These are phyloP conservation scores for Rhodomyrtus tomentosa DNA, from an alignment of 345 rosid species.

Conservation along the genomic window DNA sequence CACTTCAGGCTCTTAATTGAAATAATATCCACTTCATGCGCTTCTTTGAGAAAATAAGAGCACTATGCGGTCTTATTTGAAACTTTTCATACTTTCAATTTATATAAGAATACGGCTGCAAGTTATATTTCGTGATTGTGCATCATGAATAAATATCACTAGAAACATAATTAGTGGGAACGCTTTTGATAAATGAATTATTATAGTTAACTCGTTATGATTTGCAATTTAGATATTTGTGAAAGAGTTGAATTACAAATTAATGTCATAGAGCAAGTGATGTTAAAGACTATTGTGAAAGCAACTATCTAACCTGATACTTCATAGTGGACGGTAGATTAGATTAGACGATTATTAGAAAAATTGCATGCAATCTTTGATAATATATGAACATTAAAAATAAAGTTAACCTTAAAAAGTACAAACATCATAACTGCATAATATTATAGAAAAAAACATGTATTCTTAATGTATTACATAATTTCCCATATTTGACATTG, in stretches of 20 bases:
- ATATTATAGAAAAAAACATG: neutral
- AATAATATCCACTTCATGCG: too few species aligned
- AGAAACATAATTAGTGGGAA: neutral
- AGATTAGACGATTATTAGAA: neutral
- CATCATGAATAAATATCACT: neutral
- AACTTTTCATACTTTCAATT: too few species aligned
- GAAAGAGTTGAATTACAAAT: neutral
- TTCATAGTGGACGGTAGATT: neutral
- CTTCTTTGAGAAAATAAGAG: too few species aligned
- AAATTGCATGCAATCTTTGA: too few species aligned
- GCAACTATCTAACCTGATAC: neutral
- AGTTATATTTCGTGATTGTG: neutral
- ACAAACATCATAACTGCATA: neutral
- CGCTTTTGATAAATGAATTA: neutral
- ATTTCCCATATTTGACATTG: neutral
- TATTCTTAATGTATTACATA: neutral
- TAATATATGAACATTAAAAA: neutral
- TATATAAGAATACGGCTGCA: neutral
- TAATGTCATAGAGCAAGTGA: neutral
- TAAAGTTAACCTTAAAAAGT: too few species aligned
- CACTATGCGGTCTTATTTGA: too few species aligned
- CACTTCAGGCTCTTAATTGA: too few species aligned
- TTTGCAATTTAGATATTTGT: neutral
- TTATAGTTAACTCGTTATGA: neutral
- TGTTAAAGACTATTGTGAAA: neutral